Base-by-base conservation (phyloP, 306 rosid genomes). In the Pyrus bretschneideri region DNA sequence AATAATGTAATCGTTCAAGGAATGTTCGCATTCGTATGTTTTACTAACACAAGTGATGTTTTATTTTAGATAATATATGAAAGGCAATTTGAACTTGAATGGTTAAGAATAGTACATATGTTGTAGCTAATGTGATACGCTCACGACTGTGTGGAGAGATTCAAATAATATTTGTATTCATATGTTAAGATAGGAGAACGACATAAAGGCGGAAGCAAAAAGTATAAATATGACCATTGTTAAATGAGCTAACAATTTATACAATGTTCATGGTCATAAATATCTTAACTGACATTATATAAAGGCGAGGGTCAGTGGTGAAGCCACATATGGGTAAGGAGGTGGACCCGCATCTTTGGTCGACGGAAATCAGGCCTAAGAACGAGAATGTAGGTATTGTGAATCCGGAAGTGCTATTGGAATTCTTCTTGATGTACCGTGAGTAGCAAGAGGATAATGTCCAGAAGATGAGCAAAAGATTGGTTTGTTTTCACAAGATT, bases 381-480 rank as follows among this genome's bases (percentile, higher is more conserved):
- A 38, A 38, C 42, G 42, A 38, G 42, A 71, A 77, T 76, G 62
- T 78, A 88, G 97, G 87, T 77, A 79, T 81, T 12, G 91, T 91
- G 81, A 77, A 95, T 92, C 93, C 97, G 0, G 87, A 88, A 81
- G 91, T 92, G 79, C 69, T 95, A 23, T 52, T 85, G 84, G 99
- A 92, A 80, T 93, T 95, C 82, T 96, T 96, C 86, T 89, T 96
- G 22, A 83, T 89, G 81, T 89, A 96, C 82, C 83, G 84, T 25
- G 95, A 83, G 25, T 90, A 93, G 93, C 96, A 90, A 80, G 96
- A 90, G 71, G 85, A 83, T 46, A 92, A 83, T 73, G 86, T 85
- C 76, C 83, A 85, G 57, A 86, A 75, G 75, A 93, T 92, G 67
- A 88, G 86, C 91, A 83, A 81, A 74, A 88, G 84, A 30, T 97